A percentile compares a stretch with the other conserved stretches of the same genome.
phyloP scores from a whole-genome alignment of 371 early-diverging fungal genomes.

The Mortierella sp. region DNA sequence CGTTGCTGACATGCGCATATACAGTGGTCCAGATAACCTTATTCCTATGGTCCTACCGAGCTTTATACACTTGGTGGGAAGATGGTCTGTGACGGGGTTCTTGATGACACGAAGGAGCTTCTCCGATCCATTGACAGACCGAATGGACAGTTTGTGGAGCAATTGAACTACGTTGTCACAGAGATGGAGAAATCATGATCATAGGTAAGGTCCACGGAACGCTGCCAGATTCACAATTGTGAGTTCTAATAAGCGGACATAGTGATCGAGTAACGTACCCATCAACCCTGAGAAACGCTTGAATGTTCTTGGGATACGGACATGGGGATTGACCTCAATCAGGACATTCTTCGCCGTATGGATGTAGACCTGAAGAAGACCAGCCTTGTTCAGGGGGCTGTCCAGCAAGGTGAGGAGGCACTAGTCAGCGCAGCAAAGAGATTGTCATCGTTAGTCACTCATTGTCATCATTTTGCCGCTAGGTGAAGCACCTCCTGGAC shows the following conservation, averaged over 20 bases:
- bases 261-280: slow-evolving; percentile 67
- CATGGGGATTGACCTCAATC: slow-evolving; percentile 97
- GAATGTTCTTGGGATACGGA: slow-evolving; percentile 98
- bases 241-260: too few species aligned
- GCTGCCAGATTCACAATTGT: too few species aligned
- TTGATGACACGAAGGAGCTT: slow-evolving; percentile 96
- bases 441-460: neutral
- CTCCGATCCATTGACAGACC: slow-evolving; percentile 89
- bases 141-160: slow-evolving; percentile 96
- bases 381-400: slow-evolving; percentile 98
- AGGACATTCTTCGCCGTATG: slow-evolving; percentile 94
- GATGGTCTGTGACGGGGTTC: slow-evolving; percentile 94
- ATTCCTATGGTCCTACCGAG: too few species aligned
- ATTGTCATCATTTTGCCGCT: neutral
- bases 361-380: slow-evolving; percentile 94
- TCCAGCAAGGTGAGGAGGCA: slow-evolving; percentile 96
- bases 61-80: slow-evolving; percentile 91
- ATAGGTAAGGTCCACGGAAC: neutral
- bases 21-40: too few species aligned
- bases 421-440: slow-evolving; percentile 57
- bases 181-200: neutral
- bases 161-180: slow-evolving; percentile 82
- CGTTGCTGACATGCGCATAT: neutral
- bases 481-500: too few species aligned
- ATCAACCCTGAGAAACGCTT: slow-evolving; percentile 98